phyloP scores from a whole-genome alignment of 805 yeast genomes.

The Metschnikowia gruessii region DNA sequence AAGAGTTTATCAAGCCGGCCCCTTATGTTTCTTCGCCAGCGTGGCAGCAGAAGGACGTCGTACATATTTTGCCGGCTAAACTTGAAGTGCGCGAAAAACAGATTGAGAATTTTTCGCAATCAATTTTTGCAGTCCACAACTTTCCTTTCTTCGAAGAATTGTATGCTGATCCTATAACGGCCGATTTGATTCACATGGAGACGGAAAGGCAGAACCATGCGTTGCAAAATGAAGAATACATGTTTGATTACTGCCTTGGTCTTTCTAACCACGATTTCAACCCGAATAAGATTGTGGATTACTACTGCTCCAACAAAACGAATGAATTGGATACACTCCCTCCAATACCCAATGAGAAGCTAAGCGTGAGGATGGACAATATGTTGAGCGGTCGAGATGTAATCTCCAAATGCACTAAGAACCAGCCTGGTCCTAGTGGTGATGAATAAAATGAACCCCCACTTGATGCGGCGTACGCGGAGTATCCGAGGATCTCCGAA shows the following conservation, averaged over 20 bases:
- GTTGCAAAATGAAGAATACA: slow-evolving; percentile 15
- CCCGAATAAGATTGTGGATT: slow-evolving; percentile 18
- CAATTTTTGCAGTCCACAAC: slow-evolving; percentile 14
- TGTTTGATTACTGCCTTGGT: slow-evolving; percentile 26
- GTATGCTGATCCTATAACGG: slow-evolving; percentile 15
- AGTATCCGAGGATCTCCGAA: too few species aligned
- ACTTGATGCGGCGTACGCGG: too few species aligned
- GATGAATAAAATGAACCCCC: neutral
- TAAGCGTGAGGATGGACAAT: slow-evolving; percentile 9
- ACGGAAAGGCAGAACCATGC: slow-evolving; percentile 15
- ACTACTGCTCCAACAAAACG: slow-evolving; percentile 1
- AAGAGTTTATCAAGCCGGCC: slow-evolving; percentile 17
- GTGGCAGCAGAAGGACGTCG: slow-evolving; percentile 18
- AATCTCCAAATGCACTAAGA: slow-evolving; percentile 2
- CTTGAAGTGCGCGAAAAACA: slow-evolving; percentile 14
- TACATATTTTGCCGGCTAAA: slow-evolving; percentile 21
- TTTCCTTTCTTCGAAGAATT: slow-evolving; percentile 22
- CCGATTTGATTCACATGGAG: slow-evolving; percentile 14
- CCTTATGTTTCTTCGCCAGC: slow-evolving; percentile 8
- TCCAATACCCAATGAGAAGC: slow-evolving; percentile 8
- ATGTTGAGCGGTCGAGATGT: slow-evolving; percentile 10
- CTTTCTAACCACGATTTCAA: slow-evolving; percentile 30
- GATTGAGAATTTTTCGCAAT: slow-evolving; percentile 9
- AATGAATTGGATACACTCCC: slow-evolving; percentile 3
- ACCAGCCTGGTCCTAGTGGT: neutral